Percentiles rank a stretch among this genome's conserved stretches.
These are phyloP conservation scores for Backusella parvicylindrica DNA, from an alignment of 192 early-diverging fungal genomes.

Conservation along the genomic window DNA sequence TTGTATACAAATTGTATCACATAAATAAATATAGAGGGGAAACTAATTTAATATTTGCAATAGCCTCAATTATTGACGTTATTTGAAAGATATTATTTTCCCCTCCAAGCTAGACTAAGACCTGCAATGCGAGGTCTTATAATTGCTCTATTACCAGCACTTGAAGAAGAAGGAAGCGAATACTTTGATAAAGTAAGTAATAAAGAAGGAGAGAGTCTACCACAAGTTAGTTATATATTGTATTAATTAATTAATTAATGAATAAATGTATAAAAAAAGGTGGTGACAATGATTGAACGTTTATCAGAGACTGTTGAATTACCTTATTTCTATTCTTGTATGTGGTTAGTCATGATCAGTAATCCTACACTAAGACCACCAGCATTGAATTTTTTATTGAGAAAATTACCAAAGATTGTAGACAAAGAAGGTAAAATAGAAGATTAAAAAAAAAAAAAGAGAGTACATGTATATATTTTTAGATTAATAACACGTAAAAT, in stretches of 20 bases:
- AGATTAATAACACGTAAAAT: not conserved
- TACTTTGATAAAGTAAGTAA: constrained; percentile 67
- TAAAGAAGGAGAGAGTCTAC: not conserved
- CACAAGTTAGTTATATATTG: not conserved
- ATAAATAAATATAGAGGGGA: no score
- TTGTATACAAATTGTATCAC: not conserved
- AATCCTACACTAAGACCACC: constrained; percentile 63
- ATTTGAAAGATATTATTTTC: constrained; percentile 73
- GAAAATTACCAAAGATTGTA: constrained; percentile 67
- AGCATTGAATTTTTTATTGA: constrained; percentile 75
- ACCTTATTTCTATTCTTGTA: constrained; percentile 75
- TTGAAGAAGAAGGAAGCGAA: constrained; percentile 90
- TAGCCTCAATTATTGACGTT: constrained; percentile 79
- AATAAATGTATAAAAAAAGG: constrained; percentile 32
- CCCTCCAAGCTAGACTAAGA: constrained; percentile 64
- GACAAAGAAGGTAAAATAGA: constrained; percentile 54
- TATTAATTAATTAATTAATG: not conserved
- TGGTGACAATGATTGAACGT: constrained; percentile 57
- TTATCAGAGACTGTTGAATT: constrained; percentile 66
- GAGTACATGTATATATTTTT: not conserved
- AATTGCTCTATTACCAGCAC: constrained; percentile 74
- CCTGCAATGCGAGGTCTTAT: constrained; percentile 78
- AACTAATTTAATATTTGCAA: not conserved
- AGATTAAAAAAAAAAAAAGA: not conserved
- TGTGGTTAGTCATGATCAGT: constrained; percentile 80